Conservation (phyloP, 75 land plant species). For the Picea glauca region DNA sequence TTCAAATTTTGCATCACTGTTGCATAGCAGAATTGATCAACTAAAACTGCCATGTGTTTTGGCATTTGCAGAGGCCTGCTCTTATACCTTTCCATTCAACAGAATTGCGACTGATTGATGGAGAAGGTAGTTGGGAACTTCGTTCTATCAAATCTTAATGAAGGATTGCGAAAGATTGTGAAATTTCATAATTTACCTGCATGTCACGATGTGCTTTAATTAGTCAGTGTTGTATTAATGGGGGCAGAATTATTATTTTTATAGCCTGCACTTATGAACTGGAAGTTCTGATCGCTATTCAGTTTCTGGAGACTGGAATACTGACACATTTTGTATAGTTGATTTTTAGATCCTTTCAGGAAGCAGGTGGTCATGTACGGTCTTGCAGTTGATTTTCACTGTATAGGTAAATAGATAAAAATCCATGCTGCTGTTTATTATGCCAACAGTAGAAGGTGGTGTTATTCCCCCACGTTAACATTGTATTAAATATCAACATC, state of each 20-base stretch:
- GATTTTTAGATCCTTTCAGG: not conserved
- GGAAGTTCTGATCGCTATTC: not conserved
- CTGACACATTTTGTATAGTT: not conserved
- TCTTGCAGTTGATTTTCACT: not conserved
- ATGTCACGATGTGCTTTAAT: not conserved
- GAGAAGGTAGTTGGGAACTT: conserved; percentile 97
- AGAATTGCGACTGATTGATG: conserved; percentile 89
- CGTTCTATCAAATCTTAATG: conserved; percentile 51
- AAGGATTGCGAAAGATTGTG: not conserved
- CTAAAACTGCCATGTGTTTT: not conserved
- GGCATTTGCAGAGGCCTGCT: conserved; percentile 78
- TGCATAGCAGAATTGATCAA: not conserved
- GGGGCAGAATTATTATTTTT: not conserved
- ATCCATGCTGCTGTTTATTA: not conserved
- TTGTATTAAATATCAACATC: conserved; percentile 6
- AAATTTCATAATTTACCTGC: not conserved
- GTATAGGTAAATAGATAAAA: not conserved
- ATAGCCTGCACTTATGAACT: not conserved
- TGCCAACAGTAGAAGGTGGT: not conserved
- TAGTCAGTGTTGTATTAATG: not conserved
- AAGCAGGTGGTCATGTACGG: not conserved
- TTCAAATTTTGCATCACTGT: not conserved
- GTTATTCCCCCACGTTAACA: not conserved
- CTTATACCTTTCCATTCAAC: conserved; percentile 86
- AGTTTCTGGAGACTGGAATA: conserved; percentile 2